These are phyloP conservation scores for Picea sitchensis DNA, from an alignment of 75 land plant species.

Conservation along the genomic window DNA sequence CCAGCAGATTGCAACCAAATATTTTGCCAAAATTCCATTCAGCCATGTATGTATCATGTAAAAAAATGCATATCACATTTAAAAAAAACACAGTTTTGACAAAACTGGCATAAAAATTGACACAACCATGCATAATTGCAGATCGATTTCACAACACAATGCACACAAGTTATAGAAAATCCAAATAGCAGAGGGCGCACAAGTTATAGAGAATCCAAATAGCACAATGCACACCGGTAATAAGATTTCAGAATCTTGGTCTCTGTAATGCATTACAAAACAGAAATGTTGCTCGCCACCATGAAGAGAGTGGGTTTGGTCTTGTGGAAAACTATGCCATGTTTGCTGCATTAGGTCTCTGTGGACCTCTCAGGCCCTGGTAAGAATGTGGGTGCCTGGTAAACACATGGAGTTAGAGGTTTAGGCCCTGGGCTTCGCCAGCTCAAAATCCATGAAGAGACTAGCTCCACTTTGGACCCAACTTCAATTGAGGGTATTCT, in stretches of 20 bases:
- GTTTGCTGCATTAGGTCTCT: no score
- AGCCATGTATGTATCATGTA: no score
- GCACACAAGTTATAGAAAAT: neutral
- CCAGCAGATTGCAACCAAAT: no score
- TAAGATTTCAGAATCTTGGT: constrained; percentile 5
- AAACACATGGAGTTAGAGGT: no score
- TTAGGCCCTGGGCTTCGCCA: neutral
- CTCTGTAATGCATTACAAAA: constrained; percentile 7
- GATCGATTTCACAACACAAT: neutral
- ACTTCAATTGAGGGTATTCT: neutral
- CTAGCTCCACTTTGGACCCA: neutral
- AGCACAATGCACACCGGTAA: neutral
- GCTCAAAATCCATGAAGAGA: neutral
- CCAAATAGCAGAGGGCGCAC: neutral
- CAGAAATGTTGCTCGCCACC: neutral
- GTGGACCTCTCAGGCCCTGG: no score
- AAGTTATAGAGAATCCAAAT: neutral
- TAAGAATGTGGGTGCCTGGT: no score
- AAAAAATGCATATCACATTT: neutral
- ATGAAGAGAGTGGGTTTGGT: neutral
- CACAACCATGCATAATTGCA: neutral
- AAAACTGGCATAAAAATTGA: neutral
- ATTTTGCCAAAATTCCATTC: no score
- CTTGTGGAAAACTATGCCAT: neutral
- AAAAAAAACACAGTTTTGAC: neutral